A percentile compares a stretch with the other conserved stretches of the same genome.
Conservation (phyloP, 805 yeast species). For the Hanseniaspora guilliermondii region DNA sequence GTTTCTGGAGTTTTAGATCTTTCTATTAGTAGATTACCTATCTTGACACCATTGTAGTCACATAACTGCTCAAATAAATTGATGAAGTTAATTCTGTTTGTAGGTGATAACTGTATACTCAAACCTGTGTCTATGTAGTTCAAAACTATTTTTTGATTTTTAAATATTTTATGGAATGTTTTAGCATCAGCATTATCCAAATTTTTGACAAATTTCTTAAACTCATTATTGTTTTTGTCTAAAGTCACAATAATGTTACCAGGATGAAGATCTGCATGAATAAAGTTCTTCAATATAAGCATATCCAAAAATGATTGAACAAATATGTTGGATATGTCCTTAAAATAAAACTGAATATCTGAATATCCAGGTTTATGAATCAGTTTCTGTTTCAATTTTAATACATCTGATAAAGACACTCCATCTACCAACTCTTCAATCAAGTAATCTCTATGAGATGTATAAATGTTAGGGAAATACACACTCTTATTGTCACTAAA, state of each 20-base stretch:
- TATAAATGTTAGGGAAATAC: constrained; percentile 29
- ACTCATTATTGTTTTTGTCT: constrained; percentile 19
- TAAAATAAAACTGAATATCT: constrained; percentile 2
- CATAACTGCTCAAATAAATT: constrained; percentile 81
- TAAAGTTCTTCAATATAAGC: constrained; percentile 85
- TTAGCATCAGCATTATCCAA: constrained; percentile 13
- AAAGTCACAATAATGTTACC: constrained; percentile 57
- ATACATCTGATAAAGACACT: constrained; percentile 61
- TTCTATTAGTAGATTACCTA: constrained; percentile 93
- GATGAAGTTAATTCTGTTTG: constrained; percentile 71
- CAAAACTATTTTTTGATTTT: constrained; percentile 56
- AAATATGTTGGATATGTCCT: constrained; percentile 38
- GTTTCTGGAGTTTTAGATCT: constrained; percentile 90
- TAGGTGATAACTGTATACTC: constrained; percentile 73
- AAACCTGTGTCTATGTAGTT: constrained; percentile 79
- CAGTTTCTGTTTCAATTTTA: constrained; percentile 31
- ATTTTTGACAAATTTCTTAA: constrained; percentile 15
- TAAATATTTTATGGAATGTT: constrained; percentile 16
- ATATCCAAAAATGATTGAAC: constrained; percentile 85
- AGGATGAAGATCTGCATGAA: constrained; percentile 94
- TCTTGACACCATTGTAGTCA: constrained; percentile 83
- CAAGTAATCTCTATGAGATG: constrained; percentile 69
- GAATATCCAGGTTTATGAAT: not conserved
- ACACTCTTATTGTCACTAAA: not conserved
- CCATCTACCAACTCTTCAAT: constrained; percentile 64